phyloP scores from a whole-genome alignment of 1,284 basidiomycete genomes.

The Afroboletus lepidellus region DNA sequence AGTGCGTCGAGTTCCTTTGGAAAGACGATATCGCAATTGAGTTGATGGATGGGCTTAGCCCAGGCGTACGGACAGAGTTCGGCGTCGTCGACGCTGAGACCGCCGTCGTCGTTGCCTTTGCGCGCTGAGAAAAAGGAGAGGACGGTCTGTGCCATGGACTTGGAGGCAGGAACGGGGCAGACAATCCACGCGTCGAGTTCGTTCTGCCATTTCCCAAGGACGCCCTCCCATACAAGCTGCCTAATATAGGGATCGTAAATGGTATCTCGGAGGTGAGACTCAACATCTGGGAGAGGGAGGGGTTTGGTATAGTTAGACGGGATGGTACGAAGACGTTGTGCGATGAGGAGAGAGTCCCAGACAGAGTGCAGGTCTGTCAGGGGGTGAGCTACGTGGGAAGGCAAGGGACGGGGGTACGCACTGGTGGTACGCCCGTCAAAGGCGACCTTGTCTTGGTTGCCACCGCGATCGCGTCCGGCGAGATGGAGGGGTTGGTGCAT shows the following conservation, averaged over 20 bases:
- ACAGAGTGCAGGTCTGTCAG: slow-evolving; percentile 74
- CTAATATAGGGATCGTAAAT: slow-evolving; percentile 90
- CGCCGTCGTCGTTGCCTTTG: slow-evolving; percentile 7
- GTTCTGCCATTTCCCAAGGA: slow-evolving; percentile 61
- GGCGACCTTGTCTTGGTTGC: slow-evolving; percentile 72
- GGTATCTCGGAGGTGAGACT: slow-evolving; percentile 70
- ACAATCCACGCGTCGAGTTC: slow-evolving; percentile 61
- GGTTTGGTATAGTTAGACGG: slow-evolving; percentile 74
- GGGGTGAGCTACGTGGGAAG: not conserved
- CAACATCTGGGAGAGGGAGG: slow-evolving; percentile 64
- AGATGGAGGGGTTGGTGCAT: slow-evolving; percentile 91
- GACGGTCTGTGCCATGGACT: slow-evolving; percentile 24
- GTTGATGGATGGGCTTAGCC: slow-evolving; percentile 65
- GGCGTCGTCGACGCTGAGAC: slow-evolving; percentile 52
- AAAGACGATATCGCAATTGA: slow-evolving; percentile 83
- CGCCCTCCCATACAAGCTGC: slow-evolving; percentile 82
- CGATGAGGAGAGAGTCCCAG: slow-evolving; percentile 83
- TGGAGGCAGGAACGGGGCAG: slow-evolving; percentile 43
- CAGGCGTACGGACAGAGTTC: slow-evolving; percentile 78
- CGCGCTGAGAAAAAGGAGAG: slow-evolving; percentile 19
- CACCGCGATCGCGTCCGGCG: slow-evolving; percentile 81
- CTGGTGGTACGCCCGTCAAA: slow-evolving; percentile 72
- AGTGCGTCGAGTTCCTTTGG: slow-evolving; percentile 57
- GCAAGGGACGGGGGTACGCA: slow-evolving; percentile 32
- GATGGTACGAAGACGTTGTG: slow-evolving; percentile 75